phyloP scores from a whole-genome alignment of 345 rosid genomes.

The Gossypium raimondii region DNA sequence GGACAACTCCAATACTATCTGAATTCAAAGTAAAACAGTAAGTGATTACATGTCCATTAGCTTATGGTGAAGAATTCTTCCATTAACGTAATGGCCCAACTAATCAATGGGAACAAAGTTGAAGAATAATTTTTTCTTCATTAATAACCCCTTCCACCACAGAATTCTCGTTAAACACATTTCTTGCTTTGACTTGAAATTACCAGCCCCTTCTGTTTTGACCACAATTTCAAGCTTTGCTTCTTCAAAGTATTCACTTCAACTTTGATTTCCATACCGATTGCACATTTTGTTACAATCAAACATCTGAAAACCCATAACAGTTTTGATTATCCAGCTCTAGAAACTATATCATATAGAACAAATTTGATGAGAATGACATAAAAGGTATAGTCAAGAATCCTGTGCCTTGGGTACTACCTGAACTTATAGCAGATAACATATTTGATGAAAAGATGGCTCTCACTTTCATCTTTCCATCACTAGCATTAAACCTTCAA shows the following conservation, averaged over 20 bases:
- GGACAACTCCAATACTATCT: conserved; percentile 89
- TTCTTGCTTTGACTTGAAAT: conserved; percentile 71
- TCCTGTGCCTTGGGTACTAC: conserved; percentile 62
- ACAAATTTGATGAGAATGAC: conserved; percentile 58
- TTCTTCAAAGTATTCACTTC: conserved; percentile 32
- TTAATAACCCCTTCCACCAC: conserved; percentile 71
- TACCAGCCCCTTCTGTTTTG: conserved; percentile 29
- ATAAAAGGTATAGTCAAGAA: conserved; percentile 70
- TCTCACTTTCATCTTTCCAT: conserved; percentile 62
- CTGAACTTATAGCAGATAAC: conserved; percentile 50
- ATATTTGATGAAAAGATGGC: conserved; percentile 57
- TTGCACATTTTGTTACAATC: conserved; percentile 69
- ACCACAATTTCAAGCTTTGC: conserved; percentile 43
- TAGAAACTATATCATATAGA: neutral
- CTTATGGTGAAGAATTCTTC: conserved; percentile 17
- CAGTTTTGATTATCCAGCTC: neutral
- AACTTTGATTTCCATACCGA: conserved; percentile 48
- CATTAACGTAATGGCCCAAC: conserved; percentile 63
- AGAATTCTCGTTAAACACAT: conserved; percentile 63
- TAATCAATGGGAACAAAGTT: conserved; percentile 73
- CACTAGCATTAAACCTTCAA: conserved; percentile 67
- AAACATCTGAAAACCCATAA: conserved; percentile 43
- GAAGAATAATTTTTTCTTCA: conserved; percentile 64
- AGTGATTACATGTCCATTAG: too few relatives aligned
- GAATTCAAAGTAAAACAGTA: neutral